Conservation (phyloP, 495 filamentous ascomycete species). For the Diplogelasinospora grovesii region DNA sequence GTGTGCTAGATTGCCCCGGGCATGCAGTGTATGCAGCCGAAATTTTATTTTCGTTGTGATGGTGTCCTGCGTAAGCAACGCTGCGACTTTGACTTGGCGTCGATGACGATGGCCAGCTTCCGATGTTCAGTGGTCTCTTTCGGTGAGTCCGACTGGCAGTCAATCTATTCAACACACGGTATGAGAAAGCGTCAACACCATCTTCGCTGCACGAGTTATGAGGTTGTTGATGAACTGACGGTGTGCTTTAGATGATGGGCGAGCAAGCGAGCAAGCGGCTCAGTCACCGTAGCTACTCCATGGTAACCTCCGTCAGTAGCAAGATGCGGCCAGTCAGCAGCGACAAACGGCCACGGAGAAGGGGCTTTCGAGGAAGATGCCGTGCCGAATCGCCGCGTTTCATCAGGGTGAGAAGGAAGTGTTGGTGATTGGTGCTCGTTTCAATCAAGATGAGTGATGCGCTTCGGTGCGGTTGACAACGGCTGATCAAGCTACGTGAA, state of each 20-base stretch:
- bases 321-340: too few relatives aligned
- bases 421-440: conserved; percentile 6
- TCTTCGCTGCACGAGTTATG: conserved; percentile 9
- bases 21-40: too few relatives aligned
- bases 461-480: conserved; percentile 4
- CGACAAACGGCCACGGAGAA: background rate
- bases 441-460: conserved; percentile 5
- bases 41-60: too few relatives aligned
- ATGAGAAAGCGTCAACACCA: conserved; percentile 17
- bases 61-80: too few relatives aligned
- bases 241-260: too few relatives aligned
- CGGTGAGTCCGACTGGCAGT: too few relatives aligned
- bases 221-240: conserved; percentile 5
- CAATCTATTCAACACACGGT: conserved; percentile 13
- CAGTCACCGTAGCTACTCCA: background rate
- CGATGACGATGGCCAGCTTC: too few relatives aligned
- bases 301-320: background rate
- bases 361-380: too few relatives aligned
- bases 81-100: too few relatives aligned
- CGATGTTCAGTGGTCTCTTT: too few relatives aligned
- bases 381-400: conserved; percentile 4
- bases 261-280: conserved; percentile 5
- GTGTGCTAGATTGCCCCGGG: background rate
- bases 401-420: background rate
- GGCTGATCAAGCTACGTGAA: background rate